Evolutionary conservation across 768 basidiomycete genomes (phyloP).

Genomic region (Tephrocybe sp.): DNA sequence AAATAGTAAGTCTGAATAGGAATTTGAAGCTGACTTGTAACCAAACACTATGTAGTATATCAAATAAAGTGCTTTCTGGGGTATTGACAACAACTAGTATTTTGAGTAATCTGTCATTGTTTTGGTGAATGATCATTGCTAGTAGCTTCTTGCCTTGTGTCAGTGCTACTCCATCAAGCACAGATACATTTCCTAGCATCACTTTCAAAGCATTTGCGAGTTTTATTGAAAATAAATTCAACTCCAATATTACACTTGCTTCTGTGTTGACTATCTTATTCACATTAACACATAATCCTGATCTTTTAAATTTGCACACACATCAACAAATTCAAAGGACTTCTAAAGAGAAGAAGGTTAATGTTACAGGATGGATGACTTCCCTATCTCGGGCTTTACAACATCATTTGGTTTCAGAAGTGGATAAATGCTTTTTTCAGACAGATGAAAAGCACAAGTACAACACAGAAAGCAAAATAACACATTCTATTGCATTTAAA

Average conservation of each 20-base stretch:
- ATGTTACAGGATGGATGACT: not conserved
- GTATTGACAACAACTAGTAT: not conserved
- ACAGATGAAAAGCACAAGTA: no score
- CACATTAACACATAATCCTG: not conserved
- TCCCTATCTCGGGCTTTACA: not conserved
- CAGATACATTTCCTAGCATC: not conserved
- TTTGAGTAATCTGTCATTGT: not conserved
- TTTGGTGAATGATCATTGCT: not conserved
- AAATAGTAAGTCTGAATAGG: not conserved
- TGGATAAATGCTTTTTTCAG: not conserved
- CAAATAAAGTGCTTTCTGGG: no score
- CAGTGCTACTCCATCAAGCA: no score
- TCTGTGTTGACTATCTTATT: not conserved
- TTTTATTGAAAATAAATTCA: not conserved
- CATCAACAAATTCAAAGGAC: not conserved
- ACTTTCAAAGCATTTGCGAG: not conserved
- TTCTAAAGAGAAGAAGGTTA: not conserved
- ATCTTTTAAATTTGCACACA: not conserved
- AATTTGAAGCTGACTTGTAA: not conserved
- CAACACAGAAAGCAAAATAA: not conserved
- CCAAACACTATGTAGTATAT: no score
- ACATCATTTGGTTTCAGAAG: not conserved
- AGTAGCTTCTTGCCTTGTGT: no score
- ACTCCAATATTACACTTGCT: not conserved
- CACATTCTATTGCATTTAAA: not conserved